Conservation (phyloP, 768 basidiomycete genomes). For the Tubosaeta sp. region DNA sequence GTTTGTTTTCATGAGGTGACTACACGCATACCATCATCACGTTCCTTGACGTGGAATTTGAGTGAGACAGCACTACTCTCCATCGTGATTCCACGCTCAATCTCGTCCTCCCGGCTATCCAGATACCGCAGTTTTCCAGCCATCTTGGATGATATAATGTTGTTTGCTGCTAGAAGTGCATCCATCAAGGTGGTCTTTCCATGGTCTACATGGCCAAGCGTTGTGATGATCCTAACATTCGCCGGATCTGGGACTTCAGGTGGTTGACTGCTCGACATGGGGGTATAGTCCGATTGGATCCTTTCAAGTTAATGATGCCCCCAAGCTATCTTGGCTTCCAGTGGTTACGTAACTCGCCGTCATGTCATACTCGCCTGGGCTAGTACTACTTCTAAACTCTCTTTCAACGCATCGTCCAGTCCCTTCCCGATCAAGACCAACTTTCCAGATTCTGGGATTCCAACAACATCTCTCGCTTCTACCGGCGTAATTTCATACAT, state of each 20-base stretch:
- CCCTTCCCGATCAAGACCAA: constrained; percentile 87
- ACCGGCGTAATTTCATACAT: constrained; percentile 76
- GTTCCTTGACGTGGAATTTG: constrained; percentile 76
- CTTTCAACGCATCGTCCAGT: constrained; percentile 50
- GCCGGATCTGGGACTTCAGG: constrained; percentile 28
- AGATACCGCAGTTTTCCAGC: constrained; percentile 96
- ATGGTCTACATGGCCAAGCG: constrained; percentile 90
- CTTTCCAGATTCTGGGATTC: constrained; percentile 65
- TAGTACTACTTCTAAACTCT: constrained; percentile 42
- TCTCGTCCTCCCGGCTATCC: constrained; percentile 95
- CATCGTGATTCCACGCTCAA: constrained; percentile 98
- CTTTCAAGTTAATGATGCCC: no score
- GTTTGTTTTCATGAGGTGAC: background rate
- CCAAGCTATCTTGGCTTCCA: no score
- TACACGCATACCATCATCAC: constrained; percentile 53
- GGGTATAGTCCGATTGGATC: constrained; percentile 3
- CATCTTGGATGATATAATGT: constrained; percentile 92
- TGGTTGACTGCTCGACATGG: constrained; percentile 20
- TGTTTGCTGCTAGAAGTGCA: constrained; percentile 91
- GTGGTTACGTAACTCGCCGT: no score
- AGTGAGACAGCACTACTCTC: constrained; percentile 94
- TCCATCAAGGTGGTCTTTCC: constrained; percentile 97
- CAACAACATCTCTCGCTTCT: constrained; percentile 35
- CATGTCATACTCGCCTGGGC: constrained; percentile 3
- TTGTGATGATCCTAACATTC: constrained; percentile 75